Conservation (phyloP, 306 rosid species). For the Alnus glutinosa region DNA sequence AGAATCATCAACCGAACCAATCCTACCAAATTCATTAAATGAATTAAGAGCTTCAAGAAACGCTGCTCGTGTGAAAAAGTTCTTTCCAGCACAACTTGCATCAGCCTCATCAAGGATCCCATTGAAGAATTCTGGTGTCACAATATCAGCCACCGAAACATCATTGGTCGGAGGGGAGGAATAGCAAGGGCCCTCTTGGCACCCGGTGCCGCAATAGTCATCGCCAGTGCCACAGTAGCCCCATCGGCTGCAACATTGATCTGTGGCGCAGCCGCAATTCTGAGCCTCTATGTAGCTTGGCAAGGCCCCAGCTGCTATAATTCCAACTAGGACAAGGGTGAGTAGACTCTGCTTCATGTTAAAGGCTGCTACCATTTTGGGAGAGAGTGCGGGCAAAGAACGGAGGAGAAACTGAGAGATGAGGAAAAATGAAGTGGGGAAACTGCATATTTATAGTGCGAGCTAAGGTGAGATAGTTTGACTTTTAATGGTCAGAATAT, state of each 20-base stretch:
- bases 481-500: background rate
- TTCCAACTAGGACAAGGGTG: constrained; percentile 10
- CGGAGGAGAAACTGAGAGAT: background rate
- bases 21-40: constrained; percentile 31
- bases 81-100: constrained; percentile 56
- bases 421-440: background rate
- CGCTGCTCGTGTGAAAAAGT: constrained; percentile 49
- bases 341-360: background rate
- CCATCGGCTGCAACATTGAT: constrained; percentile 25
- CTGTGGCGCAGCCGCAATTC: constrained; percentile 28
- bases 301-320: background rate
- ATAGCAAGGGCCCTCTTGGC: constrained; percentile 19
- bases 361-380: constrained; percentile 1
- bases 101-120: constrained; percentile 45
- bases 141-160: constrained; percentile 22
- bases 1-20: constrained; percentile 50
- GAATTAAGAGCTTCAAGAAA: constrained; percentile 28
- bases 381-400: background rate
- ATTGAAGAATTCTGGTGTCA: constrained; percentile 23
- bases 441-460: background rate
- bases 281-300: constrained; percentile 11
- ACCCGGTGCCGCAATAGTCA: constrained; percentile 30
- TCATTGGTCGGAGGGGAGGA: background rate
- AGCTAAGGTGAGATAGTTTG: background rate
- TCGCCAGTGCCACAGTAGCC: constrained; percentile 24